A percentile compares a stretch with the other conserved stretches of the same genome.
These are phyloP conservation scores for Ceratocystis diversiconidia DNA, from an alignment of 2,329 filamentous ascomycete species.

Conservation along the genomic window DNA sequence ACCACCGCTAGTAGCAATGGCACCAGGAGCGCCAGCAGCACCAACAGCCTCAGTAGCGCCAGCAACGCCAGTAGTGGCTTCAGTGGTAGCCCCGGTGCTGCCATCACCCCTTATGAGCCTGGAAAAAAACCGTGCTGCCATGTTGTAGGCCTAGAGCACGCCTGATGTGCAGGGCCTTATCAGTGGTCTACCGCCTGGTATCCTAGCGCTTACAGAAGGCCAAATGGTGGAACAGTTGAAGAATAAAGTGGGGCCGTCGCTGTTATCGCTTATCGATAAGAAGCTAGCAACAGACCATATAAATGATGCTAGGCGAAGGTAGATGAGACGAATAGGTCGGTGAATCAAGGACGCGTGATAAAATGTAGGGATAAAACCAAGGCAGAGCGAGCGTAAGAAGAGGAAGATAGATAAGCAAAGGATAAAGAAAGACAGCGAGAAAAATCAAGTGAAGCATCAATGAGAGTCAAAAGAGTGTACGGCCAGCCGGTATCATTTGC, in stretches of 20 bases:
- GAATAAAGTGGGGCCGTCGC: background rate
- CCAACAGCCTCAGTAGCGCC: background rate
- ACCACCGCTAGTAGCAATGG: background rate
- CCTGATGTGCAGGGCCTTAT: background rate
- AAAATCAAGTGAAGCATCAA: background rate
- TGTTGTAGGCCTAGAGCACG: background rate
- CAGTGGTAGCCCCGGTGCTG: background rate
- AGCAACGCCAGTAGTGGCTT: background rate
- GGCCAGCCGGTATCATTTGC: background rate
- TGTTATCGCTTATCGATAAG: background rate
- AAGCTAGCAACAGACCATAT: background rate
- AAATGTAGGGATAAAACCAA: background rate
- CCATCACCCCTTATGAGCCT: constrained; percentile 9
- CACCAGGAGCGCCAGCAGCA: background rate
- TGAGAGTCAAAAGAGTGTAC: constrained; percentile 7
- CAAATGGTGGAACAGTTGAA: background rate
- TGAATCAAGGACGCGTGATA: background rate
- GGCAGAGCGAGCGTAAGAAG: background rate
- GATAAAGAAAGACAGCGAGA: background rate
- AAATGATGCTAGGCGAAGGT: background rate
- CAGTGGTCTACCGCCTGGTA: background rate
- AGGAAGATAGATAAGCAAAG: background rate
- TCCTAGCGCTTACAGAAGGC: background rate
- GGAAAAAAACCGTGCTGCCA: constrained; percentile 16
- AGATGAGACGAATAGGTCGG: background rate